Evolutionary conservation across 371 early-diverging fungal genomes (phyloP).

Genomic region (Mortierella sp.): DNA sequence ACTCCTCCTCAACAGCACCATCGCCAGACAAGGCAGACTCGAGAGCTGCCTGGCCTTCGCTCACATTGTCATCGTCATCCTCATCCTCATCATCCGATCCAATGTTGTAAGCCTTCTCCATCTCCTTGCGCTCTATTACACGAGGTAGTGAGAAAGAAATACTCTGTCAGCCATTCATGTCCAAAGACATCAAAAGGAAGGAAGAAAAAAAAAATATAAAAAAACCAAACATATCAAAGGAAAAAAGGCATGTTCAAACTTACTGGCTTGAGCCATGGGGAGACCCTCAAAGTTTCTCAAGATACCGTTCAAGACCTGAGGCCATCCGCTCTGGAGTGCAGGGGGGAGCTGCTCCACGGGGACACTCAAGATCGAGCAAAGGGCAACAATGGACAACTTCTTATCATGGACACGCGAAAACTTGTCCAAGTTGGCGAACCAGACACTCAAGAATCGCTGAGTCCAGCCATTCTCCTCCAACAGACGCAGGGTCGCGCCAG

Average conservation of each 20-base stretch:
- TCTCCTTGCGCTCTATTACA: conserved; percentile 72
- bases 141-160: conserved; percentile 6
- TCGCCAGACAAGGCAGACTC: conserved; percentile 53
- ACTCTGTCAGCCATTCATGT: no score
- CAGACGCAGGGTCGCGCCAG: conserved; percentile 73
- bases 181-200: neutral
- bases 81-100: conserved; percentile 75
- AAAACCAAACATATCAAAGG: conserved; percentile 1
- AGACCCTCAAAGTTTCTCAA: conserved; percentile 79
- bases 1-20: conserved; percentile 63
- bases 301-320: conserved; percentile 76
- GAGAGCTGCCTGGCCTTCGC: conserved; percentile 61
- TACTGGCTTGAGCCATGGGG: conserved; percentile 83
- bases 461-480: conserved; percentile 86
- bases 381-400: conserved; percentile 84
- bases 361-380: conserved; percentile 78
- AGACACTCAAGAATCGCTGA: conserved; percentile 80
- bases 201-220: neutral
- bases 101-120: conserved; percentile 69
- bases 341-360: conserved; percentile 79
- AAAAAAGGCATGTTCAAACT: conserved; percentile 16
- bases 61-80: conserved; percentile 59
- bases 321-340: conserved; percentile 76
- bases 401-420: conserved; percentile 94
- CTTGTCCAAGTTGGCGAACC: conserved; percentile 79